Base-by-base conservation (phyloP, 768 basidiomycete species). In the Kwoniella sp. region DNA sequence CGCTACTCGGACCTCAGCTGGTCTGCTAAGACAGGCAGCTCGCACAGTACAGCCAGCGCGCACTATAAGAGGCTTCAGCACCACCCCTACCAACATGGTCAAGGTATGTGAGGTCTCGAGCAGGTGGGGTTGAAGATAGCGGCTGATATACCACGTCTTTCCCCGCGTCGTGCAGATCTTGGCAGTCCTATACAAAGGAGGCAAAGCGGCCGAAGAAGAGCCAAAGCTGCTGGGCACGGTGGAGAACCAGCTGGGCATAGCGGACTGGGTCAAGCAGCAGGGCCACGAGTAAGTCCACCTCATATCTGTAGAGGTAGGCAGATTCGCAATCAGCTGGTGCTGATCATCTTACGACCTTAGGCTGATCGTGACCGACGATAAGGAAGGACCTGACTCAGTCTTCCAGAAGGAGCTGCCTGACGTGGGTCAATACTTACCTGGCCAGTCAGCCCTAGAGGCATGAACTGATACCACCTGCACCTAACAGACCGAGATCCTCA, bases 401-500 rank as follows among this genome's bases (percentile, higher is more conserved):
- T 88, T 90, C 78, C 83, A 88, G 71, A 88, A 87, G 73, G 80
- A 90, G 73, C 80, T 90, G 49, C 80, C 80, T 40, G 86, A 88
- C 72, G 87, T 88, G 70, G 46, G 84, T 76, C 27, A 17, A 36
- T 36, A 15, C 34, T n/a, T 36, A 36, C 15, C 15, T 36, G 7
- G 15, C 15, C 34, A 19, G 15, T 36, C 34, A 5, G 14, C 9
- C 20, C 20, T 22, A 3, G 19, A 10, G 3, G 41, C 41, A 43
- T 3, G 8, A 28, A 28, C 6, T 56, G 33, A 53, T 60, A 20
- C 42, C 3, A 14, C 6, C 9, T 22, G 23, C 26, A 9, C 32
- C 2, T 19, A 28, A 17, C 19, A 39, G 39, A 59, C 55, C 19
- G 62, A 64, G 23, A 56, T 63, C 49, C 57, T 70, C 50, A 66